phyloP scores from a whole-genome alignment of 2,329 filamentous ascomycete genomes.

The Fusarium tuaranense region DNA sequence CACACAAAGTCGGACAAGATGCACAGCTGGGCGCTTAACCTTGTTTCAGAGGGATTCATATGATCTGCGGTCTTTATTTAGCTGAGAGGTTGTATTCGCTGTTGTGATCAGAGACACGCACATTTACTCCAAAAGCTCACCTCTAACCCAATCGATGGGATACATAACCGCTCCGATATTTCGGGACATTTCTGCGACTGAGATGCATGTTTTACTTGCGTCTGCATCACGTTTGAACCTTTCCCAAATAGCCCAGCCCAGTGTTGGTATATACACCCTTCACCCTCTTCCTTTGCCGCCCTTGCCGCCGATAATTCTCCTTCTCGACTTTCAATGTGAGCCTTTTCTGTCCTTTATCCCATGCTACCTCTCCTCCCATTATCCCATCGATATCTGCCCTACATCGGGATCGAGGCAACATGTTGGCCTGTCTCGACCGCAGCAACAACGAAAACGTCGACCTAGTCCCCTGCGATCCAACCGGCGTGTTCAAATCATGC shows the following conservation, averaged over 20 bases:
- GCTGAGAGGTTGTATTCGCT: not conserved
- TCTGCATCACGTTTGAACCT: not conserved
- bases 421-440: not conserved
- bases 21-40: not conserved
- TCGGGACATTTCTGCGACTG: not conserved
- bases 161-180: not conserved
- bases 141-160: not conserved
- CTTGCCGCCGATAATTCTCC: not conserved
- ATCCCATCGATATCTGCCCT: not conserved
- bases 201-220: not conserved
- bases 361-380: not conserved
- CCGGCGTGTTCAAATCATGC: not conserved
- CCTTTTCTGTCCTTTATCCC: not conserved
- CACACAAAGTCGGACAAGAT: not conserved
- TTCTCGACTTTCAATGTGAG: not conserved
- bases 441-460: not conserved
- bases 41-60: not conserved
- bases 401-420: not conserved
- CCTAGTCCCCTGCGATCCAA: not conserved
- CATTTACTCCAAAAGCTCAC: not conserved
- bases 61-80: not conserved
- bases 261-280: not conserved
- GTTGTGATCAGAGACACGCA: too few species aligned
- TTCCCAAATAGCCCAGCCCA: not conserved
- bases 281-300: not conserved